phyloP scores from a whole-genome alignment of 306 rosid species.

The Hippophae gyantsensis region DNA sequence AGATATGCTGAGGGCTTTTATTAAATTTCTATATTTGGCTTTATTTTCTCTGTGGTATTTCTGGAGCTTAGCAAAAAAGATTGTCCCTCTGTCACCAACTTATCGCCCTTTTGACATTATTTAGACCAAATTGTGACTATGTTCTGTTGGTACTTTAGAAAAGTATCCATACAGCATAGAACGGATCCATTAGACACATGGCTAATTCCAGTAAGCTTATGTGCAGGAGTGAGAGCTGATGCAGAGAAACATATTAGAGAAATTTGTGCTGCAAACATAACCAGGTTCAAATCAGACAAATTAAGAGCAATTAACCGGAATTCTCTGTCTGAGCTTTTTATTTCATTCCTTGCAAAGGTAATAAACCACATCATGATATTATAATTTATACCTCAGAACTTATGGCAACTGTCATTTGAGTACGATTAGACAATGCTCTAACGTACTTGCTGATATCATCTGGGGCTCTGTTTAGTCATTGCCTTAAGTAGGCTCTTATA shows the following conservation, averaged over 20 bases:
- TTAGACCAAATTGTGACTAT: no score
- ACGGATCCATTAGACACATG: not conserved
- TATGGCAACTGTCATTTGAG: not conserved
- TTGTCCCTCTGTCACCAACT: no score
- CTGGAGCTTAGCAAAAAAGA: no score
- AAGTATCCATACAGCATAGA: not conserved
- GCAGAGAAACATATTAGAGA: constrained; percentile 45
- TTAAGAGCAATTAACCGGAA: constrained; percentile 40
- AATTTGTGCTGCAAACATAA: constrained; percentile 46
- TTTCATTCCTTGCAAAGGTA: constrained; percentile 67
- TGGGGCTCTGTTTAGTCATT: not conserved
- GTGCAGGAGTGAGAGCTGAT: constrained; percentile 65
- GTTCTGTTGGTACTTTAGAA: no score
- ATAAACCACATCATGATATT: constrained; percentile 4
- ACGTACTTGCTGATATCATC: not conserved
- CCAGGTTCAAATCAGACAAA: constrained; percentile 25
- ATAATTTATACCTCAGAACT: not conserved
- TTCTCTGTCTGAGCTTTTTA: constrained; percentile 65
- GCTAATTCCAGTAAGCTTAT: constrained; percentile 13
- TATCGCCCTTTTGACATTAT: no score
- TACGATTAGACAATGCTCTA: not conserved
- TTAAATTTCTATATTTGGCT: no score
- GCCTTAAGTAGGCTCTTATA: constrained; percentile 3
- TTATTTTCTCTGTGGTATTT: no score
- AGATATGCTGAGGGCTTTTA: no score